These are phyloP conservation scores for Sphenostylis stenocarpa DNA, from an alignment of 306 rosid genomes.

Conservation along the genomic window DNA sequence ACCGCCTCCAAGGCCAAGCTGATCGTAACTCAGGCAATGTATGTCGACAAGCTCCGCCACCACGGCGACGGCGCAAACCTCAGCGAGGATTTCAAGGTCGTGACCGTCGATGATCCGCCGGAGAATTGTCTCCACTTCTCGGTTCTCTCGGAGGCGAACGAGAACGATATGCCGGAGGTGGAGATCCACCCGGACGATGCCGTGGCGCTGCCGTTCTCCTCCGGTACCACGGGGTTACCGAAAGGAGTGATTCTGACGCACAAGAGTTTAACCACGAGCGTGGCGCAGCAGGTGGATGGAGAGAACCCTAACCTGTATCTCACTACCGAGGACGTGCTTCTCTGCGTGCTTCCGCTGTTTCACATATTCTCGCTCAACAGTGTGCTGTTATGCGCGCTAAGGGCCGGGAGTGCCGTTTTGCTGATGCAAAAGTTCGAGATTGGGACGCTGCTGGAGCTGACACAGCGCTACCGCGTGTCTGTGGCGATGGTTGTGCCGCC, in stretches of 20 bases:
- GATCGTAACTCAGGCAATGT: constrained; percentile 62
- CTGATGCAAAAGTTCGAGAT: constrained; percentile 85
- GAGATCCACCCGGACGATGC: constrained; percentile 49
- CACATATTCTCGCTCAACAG: constrained; percentile 79
- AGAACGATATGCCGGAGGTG: constrained; percentile 35
- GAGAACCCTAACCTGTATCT: constrained; percentile 75
- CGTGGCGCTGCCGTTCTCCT: constrained; percentile 81
- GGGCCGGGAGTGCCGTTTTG: constrained; percentile 66
- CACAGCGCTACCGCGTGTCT: constrained; percentile 56
- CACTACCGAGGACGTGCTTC: constrained; percentile 55
- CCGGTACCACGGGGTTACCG: constrained; percentile 88
- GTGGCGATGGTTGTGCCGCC: constrained; percentile 94
- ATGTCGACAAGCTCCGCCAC: constrained; percentile 60
- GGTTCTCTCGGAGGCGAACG: constrained; percentile 54
- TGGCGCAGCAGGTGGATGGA: constrained; percentile 91
- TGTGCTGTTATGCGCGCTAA: constrained; percentile 58
- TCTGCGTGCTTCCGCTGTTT: constrained; percentile 85
- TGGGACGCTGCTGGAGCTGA: constrained; percentile 50
- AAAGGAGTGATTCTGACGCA: constrained; percentile 85
- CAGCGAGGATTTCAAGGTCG: constrained; percentile 47
- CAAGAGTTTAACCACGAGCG: constrained; percentile 67
- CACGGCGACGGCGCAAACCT: background rate
- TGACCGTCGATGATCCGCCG: constrained; percentile 66
- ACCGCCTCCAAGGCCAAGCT: constrained; percentile 50
- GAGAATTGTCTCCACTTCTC: constrained; percentile 74